A percentile compares a stretch with the other conserved stretches of the same genome.
These are phyloP conservation scores for Pueraria montana DNA, from an alignment of 306 rosid genomes.

Conservation along the genomic window DNA sequence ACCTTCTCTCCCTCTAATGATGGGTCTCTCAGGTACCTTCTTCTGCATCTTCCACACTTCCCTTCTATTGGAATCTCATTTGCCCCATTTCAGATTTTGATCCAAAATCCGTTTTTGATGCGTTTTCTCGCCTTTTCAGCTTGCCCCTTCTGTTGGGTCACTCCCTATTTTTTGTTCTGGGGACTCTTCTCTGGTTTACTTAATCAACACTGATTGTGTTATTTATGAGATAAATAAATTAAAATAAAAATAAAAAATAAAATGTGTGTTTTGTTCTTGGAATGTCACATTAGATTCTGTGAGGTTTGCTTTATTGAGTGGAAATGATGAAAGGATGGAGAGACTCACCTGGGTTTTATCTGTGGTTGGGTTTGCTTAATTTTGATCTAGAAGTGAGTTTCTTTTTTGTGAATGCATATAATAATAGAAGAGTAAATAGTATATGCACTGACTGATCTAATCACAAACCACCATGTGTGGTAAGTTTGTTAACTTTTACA, in stretches of 20 bases:
- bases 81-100: conserved; percentile 55
- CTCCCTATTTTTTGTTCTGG: conserved; percentile 40
- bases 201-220: conserved; percentile 11
- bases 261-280: neutral
- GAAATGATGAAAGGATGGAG: conserved; percentile 1
- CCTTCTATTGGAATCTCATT: conserved; percentile 43
- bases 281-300: conserved; percentile 5
- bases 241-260: neutral
- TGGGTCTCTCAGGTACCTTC: conserved; percentile 45
- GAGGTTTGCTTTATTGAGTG: neutral
- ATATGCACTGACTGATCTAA: neutral
- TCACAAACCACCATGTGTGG: neutral
- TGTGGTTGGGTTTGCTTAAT: neutral
- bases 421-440: neutral
- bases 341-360: conserved; percentile 26
- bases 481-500: neutral
- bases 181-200: neutral
- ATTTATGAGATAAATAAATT: neutral
- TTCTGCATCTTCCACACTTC: neutral
- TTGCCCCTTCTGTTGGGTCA: conserved; percentile 8
- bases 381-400: neutral
- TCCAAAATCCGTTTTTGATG: conserved; percentile 44
- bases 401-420: neutral
- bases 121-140: conserved; percentile 19
- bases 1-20: neutral